Evolutionary conservation across 495 filamentous ascomycete genomes (phyloP).

Genomic region (Aspergillus bridgeri): DNA sequence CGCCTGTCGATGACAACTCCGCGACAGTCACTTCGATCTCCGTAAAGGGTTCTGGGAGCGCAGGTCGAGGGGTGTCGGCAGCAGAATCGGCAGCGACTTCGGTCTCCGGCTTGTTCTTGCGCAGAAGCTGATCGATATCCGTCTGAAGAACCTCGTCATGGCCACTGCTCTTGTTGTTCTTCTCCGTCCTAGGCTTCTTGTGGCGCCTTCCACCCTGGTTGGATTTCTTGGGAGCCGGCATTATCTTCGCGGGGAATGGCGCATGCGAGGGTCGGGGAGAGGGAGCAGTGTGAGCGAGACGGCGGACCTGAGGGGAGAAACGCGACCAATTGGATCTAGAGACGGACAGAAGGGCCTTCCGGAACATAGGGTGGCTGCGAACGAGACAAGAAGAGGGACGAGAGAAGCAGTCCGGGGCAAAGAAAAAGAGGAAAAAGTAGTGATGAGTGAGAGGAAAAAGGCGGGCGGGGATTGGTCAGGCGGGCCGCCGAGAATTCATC

Average conservation of each 20-base stretch:
- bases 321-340: slow-evolving; percentile 8
- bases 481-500: slow-evolving; percentile 26
- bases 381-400: neutral
- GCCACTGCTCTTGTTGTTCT: slow-evolving; percentile 30
- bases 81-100: slow-evolving; percentile 20
- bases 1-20: slow-evolving; percentile 83
- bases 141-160: slow-evolving; percentile 69
- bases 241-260: slow-evolving; percentile 23
- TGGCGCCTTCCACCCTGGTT: slow-evolving; percentile 42
- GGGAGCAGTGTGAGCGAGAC: slow-evolving; percentile 6
- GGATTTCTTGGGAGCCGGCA: slow-evolving; percentile 29
- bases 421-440: neutral
- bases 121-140: slow-evolving; percentile 65
- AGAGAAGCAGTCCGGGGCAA: neutral
- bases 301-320: slow-evolving; percentile 4
- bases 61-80: slow-evolving; percentile 16
- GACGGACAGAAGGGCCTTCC: slow-evolving; percentile 6
- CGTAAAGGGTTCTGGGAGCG: slow-evolving; percentile 63
- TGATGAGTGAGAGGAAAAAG: slow-evolving; percentile 11
- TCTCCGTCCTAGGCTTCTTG: slow-evolving; percentile 49
- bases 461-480: slow-evolving; percentile 22
- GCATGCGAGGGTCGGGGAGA: slow-evolving; percentile 16
- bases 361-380: slow-evolving; percentile 7
- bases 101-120: slow-evolving; percentile 39
- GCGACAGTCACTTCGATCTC: slow-evolving; percentile 76